Conservation (phyloP, 2,329 filamentous ascomycete genomes). For the Hypoxylon sp. region DNA sequence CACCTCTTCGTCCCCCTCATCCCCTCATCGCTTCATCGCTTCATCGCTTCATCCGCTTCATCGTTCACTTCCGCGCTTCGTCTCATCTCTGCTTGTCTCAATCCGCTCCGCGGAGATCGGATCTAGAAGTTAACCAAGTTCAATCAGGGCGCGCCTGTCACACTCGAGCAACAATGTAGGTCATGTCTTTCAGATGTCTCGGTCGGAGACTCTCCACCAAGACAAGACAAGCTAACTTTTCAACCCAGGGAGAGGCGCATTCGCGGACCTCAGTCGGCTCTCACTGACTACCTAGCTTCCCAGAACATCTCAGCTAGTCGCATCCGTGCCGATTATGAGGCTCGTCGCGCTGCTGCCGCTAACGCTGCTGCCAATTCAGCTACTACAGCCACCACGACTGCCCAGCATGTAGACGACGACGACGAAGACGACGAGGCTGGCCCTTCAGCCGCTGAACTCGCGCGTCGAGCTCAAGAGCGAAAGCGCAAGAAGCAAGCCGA, state of each 20-base stretch:
- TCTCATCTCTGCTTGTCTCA: neutral
- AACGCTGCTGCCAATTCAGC: slow-evolving; percentile 15
- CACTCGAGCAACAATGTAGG: slow-evolving; percentile 38
- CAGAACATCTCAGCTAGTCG: slow-evolving; percentile 49
- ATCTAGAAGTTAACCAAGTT: neutral
- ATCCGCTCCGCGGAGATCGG: neutral
- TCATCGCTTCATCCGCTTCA: no score
- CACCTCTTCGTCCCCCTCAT: no score
- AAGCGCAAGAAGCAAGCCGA: slow-evolving; percentile 68
- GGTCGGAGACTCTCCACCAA: neutral
- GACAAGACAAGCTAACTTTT: slow-evolving; percentile 4
- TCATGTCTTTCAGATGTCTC: neutral
- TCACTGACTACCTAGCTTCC: slow-evolving; percentile 50
- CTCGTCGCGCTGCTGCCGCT: slow-evolving; percentile 39
- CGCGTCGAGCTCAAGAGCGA: slow-evolving; percentile 44
- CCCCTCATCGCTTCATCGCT: no score
- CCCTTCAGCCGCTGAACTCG: slow-evolving; percentile 18
- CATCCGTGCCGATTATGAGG: slow-evolving; percentile 42
- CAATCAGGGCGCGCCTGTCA: neutral
- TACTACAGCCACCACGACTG: neutral
- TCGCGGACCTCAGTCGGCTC: slow-evolving; percentile 49
- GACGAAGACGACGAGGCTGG: slow-evolving; percentile 33
- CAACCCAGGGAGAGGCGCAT: slow-evolving; percentile 43
- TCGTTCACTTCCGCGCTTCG: neutral
- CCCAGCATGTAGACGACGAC: slow-evolving; percentile 18